Percentiles rank a stretch among this genome's conserved stretches.
These are phyloP conservation scores for Tilletia walkeri DNA, from an alignment of 1,284 basidiomycete species.

Conservation along the genomic window DNA sequence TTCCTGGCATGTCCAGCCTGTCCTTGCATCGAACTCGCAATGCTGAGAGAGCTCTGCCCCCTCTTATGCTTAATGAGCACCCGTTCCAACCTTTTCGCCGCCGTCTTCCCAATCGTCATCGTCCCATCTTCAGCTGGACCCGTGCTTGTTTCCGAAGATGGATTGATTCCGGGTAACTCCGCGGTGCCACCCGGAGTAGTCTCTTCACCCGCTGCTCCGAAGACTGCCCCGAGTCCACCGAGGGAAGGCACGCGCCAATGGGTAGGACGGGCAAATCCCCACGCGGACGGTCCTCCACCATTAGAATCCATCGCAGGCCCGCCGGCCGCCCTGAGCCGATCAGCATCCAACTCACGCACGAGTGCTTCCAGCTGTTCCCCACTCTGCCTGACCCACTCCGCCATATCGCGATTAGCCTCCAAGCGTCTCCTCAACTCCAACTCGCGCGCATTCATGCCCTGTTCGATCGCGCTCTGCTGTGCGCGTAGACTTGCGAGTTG, in stretches of 20 bases:
- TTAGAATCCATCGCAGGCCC: background rate
- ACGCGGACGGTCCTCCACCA: background rate
- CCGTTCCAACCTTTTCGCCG: conserved; percentile 38
- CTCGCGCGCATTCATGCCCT: conserved; percentile 14
- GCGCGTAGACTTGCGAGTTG: conserved; percentile 11
- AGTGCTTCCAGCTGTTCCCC: conserved; percentile 1
- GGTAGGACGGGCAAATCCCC: background rate
- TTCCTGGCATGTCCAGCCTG: background rate
- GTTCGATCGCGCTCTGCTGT: conserved; percentile 8
- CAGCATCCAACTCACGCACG: conserved; percentile 4
- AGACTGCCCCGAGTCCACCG: conserved; percentile 4
- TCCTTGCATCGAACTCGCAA: conserved; percentile 10
- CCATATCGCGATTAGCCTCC: conserved; percentile 7
- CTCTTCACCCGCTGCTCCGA: background rate
- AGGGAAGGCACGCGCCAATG: conserved; percentile 14
- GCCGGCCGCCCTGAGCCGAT: background rate
- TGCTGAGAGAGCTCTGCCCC: conserved; percentile 10
- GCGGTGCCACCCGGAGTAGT: too few species aligned
- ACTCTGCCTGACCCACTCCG: conserved; percentile 14
- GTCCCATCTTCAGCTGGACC: conserved; percentile 33
- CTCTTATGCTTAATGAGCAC: conserved; percentile 26
- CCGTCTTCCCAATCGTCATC: conserved; percentile 42
- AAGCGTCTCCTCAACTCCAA: background rate
- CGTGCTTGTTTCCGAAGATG: background rate
- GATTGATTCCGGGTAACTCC: background rate